A percentile compares a stretch with the other conserved stretches of the same genome.
phyloP scores from a whole-genome alignment of 108 stramenopile species.

The Nannochloropsis gaditana region DNA sequence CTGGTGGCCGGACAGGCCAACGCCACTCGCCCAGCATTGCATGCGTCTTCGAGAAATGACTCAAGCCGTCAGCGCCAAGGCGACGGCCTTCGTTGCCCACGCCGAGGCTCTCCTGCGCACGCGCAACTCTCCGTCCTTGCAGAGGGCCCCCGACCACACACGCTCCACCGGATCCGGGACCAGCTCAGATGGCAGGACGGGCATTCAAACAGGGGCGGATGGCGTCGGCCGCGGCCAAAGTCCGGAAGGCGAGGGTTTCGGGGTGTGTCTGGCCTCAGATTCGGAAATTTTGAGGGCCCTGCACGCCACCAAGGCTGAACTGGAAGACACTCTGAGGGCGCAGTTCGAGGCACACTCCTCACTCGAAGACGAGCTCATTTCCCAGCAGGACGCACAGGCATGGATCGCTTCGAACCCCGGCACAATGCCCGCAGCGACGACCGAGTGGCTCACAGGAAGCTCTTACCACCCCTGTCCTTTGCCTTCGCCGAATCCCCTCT shows the following conservation, averaged over 20 bases:
- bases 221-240: background rate
- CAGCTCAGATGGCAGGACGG: background rate
- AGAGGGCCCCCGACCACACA: background rate
- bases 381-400: background rate
- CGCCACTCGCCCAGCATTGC: background rate
- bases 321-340: background rate
- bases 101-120: background rate
- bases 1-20: background rate
- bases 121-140: background rate
- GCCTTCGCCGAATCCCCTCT: no score
- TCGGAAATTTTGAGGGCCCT: background rate
- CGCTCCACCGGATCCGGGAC: background rate
- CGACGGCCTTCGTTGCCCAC: background rate
- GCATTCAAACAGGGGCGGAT: background rate
- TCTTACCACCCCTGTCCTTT: no score
- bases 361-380: constrained; percentile 14
- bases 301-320: background rate
- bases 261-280: background rate
- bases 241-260: background rate
- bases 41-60: background rate
- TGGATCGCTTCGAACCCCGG: background rate
- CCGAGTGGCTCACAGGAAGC: no score
- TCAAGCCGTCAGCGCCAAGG: background rate
- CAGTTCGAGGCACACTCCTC: background rate
- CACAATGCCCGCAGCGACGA: no score